These are phyloP conservation scores for Fusarium buharicum DNA, from an alignment of 2,329 filamentous ascomycete genomes.

Conservation along the genomic window DNA sequence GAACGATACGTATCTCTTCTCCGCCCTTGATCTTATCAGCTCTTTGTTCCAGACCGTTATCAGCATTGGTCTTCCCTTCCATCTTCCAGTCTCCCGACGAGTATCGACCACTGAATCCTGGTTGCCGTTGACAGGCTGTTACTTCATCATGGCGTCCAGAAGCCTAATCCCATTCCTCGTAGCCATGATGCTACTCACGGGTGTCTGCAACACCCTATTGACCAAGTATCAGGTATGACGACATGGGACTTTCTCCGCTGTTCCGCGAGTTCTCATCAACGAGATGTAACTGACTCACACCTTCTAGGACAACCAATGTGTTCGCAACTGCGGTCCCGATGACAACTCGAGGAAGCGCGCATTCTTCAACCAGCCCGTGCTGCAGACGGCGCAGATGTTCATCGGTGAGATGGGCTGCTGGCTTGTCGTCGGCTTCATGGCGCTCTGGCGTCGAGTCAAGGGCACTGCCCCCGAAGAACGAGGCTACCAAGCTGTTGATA, in stretches of 20 bases:
- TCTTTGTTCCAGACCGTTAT: constrained; percentile 35
- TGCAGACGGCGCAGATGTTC: constrained; percentile 99
- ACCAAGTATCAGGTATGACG: constrained; percentile 89
- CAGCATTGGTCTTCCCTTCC: constrained; percentile 6
- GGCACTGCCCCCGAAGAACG: constrained; percentile 57
- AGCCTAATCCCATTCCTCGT: constrained; percentile 85
- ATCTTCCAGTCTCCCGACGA: constrained; percentile 12
- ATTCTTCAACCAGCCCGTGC: constrained; percentile 92
- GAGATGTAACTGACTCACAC: constrained; percentile 11
- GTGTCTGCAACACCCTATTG: constrained; percentile 95
- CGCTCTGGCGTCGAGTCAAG: constrained; percentile 70
- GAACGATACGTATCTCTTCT: constrained; percentile 20
- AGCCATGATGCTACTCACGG: constrained; percentile 95
- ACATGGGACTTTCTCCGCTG: constrained; percentile 9
- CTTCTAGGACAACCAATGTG: constrained; percentile 91
- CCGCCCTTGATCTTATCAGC: constrained; percentile 34
- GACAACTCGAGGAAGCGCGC: constrained; percentile 72
- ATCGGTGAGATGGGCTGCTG: constrained; percentile 96
- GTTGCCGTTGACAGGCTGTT: constrained; percentile 4
- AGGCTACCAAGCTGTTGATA: constrained; percentile 74
- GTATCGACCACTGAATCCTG: constrained; percentile 12
- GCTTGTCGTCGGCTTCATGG: constrained; percentile 81
- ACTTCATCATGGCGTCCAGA: constrained; percentile 71
- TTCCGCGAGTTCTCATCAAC: background rate
- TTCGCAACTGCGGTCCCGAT: constrained; percentile 80